A percentile compares a stretch with the other conserved stretches of the same genome.
These are phyloP conservation scores for Takashimella tepidaria DNA, from an alignment of 1,284 basidiomycete genomes.

Conservation along the genomic window DNA sequence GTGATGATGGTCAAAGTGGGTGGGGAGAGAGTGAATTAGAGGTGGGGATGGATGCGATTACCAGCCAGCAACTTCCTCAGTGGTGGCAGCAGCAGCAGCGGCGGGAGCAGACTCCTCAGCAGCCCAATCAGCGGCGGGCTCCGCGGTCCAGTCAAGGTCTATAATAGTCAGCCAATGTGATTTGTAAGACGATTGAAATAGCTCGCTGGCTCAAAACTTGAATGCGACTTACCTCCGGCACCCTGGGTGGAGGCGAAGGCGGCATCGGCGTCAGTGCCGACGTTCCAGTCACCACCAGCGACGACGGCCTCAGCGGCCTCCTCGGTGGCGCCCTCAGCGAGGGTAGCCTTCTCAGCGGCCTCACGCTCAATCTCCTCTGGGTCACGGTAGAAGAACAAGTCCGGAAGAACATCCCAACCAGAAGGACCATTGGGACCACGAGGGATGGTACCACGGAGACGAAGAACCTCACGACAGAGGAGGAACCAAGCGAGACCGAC, in stretches of 20 bases:
- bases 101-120: conserved; percentile 34
- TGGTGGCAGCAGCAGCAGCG: conserved; percentile 16
- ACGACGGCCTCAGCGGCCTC: conserved; percentile 48
- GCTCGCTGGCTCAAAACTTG: conserved; percentile 2
- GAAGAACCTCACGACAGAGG: conserved; percentile 94
- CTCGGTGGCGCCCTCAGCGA: conserved; percentile 62
- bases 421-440: conserved; percentile 77
- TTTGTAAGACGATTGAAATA: conserved; percentile 17
- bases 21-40: no score
- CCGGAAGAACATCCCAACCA: conserved; percentile 97
- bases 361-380: conserved; percentile 98
- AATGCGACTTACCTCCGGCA: conserved; percentile 50
- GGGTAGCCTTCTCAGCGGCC: conserved; percentile 83
- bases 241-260: conserved; percentile 73
- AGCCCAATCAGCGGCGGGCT: conserved; percentile 49
- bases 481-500: conserved; percentile 99
- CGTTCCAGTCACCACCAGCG: conserved; percentile 68
- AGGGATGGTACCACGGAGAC: conserved; percentile 86
- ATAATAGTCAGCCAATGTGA: no score
- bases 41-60: conserved; percentile 12
- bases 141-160: conserved; percentile 81
- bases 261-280: conserved; percentile 61
- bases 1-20: no score
- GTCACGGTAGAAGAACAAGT: conserved; percentile 99
- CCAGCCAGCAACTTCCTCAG: conserved; percentile 30